Percentiles rank a stretch among this genome's conserved stretches.
Conservation (phyloP, 164 flowering plant genomes). For the Akebia trifoliata region DNA sequence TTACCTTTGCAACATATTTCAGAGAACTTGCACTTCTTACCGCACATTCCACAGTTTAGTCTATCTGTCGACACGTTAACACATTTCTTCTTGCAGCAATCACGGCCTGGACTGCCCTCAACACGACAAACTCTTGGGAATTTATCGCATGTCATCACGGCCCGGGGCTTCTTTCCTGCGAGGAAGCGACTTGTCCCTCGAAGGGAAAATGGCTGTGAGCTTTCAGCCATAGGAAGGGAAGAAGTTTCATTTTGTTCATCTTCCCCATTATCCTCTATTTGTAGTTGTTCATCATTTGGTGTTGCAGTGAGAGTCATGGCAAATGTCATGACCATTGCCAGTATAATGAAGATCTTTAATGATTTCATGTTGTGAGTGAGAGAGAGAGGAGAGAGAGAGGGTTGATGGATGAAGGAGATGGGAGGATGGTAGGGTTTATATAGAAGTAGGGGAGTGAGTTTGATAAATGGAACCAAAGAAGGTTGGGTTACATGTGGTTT, state of each 20-base stretch:
- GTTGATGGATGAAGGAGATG: background rate
- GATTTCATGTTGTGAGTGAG: slow-evolving; percentile 7
- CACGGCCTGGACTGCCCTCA: slow-evolving; percentile 41
- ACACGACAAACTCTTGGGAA: slow-evolving; percentile 27
- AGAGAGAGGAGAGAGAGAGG: background rate
- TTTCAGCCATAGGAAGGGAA: too few relatives aligned
- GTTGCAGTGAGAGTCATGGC: background rate
- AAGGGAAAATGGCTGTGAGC: too few relatives aligned
- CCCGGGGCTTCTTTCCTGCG: background rate
- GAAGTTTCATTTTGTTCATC: too few relatives aligned
- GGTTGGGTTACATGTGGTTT: background rate
- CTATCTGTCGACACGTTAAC: slow-evolving; percentile 14
- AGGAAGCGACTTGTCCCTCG: too few relatives aligned
- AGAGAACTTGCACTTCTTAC: slow-evolving; percentile 13
- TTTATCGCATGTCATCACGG: slow-evolving; percentile 5
- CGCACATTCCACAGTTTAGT: slow-evolving; percentile 19
- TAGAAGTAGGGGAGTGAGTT: too few relatives aligned
- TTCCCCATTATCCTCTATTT: too few relatives aligned
- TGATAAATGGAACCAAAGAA: too few relatives aligned
- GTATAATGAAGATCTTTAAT: background rate
- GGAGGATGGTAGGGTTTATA: background rate
- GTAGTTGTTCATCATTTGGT: background rate
- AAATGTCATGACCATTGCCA: slow-evolving; percentile 2
- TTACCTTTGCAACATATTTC: slow-evolving; percentile 17
- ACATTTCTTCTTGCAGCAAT: slow-evolving; percentile 26